Evolutionary conservation across 345 rosid genomes (phyloP).

Genomic region (Populus euphratica): DNA sequence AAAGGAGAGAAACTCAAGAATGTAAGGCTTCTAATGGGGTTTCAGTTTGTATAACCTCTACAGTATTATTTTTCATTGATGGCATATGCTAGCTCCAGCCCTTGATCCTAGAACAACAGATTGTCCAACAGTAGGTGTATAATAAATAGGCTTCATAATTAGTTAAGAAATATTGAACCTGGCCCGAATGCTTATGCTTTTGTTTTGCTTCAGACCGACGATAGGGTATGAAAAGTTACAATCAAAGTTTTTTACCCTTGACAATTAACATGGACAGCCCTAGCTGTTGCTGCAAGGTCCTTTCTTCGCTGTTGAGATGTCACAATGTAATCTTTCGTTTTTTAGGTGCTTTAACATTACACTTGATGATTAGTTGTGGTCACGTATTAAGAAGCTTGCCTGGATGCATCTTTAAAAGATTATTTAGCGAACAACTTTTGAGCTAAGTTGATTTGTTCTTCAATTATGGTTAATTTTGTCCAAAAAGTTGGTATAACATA

Average conservation of each 20-base stretch:
- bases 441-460: background rate
- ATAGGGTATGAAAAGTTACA: constrained; percentile 7
- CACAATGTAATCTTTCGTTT: background rate
- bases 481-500: no score
- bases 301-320: background rate
- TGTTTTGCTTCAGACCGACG: constrained; percentile 14
- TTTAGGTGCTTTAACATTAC: background rate
- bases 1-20: constrained; percentile 28
- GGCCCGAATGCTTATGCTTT: background rate
- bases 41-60: constrained; percentile 16
- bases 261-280: background rate
- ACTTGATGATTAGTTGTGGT: background rate
- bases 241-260: background rate
- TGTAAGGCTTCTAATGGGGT: constrained; percentile 23
- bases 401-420: background rate
- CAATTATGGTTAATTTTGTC: no score
- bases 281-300: constrained; percentile 6
- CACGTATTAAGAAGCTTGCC: background rate
- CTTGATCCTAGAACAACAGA: background rate
- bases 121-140: background rate
- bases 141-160: background rate
- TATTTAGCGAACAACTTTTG: background rate
- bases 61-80: background rate
- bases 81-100: background rate
- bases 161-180: background rate